These are phyloP conservation scores for Penicillium palitans DNA, from an alignment of 2,329 filamentous ascomycete species.

Conservation along the genomic window DNA sequence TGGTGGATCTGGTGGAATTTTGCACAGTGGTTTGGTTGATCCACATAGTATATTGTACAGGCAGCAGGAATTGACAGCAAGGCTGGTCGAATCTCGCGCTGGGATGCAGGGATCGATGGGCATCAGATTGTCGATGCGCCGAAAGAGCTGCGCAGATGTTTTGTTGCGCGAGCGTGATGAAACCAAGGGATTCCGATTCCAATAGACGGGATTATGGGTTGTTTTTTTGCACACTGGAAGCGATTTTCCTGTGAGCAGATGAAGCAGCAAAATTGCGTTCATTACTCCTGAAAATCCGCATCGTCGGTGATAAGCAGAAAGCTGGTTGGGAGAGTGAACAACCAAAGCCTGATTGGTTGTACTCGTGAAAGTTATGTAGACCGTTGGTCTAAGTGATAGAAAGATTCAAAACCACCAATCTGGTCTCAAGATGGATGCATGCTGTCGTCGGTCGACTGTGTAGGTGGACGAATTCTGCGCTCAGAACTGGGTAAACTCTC, in stretches of 20 bases:
- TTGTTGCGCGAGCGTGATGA: not conserved
- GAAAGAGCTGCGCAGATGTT: not conserved
- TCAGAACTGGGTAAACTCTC: slow-evolving; percentile 33
- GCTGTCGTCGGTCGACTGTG: slow-evolving; percentile 16
- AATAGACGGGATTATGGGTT: not conserved
- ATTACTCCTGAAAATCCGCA: no score
- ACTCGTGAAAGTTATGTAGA: not conserved
- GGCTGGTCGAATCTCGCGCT: not conserved
- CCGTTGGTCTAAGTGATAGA: not conserved
- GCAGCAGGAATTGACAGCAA: not conserved
- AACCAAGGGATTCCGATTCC: not conserved
- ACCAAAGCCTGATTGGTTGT: no score
- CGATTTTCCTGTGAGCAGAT: not conserved
- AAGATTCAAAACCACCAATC: not conserved
- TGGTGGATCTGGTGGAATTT: not conserved
- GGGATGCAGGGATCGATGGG: not conserved
- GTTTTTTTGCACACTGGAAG: not conserved
- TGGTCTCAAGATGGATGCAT: slow-evolving; percentile 21
- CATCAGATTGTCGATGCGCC: not conserved
- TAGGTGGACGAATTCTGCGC: slow-evolving; percentile 23
- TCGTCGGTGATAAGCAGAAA: not conserved
- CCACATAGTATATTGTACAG: not conserved
- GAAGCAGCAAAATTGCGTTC: not conserved
- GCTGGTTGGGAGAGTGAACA: not conserved
- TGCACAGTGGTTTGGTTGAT: not conserved